Base-by-base conservation (phyloP, 495 filamentous ascomycete species). In the Neurospora tetrasperma region DNA sequence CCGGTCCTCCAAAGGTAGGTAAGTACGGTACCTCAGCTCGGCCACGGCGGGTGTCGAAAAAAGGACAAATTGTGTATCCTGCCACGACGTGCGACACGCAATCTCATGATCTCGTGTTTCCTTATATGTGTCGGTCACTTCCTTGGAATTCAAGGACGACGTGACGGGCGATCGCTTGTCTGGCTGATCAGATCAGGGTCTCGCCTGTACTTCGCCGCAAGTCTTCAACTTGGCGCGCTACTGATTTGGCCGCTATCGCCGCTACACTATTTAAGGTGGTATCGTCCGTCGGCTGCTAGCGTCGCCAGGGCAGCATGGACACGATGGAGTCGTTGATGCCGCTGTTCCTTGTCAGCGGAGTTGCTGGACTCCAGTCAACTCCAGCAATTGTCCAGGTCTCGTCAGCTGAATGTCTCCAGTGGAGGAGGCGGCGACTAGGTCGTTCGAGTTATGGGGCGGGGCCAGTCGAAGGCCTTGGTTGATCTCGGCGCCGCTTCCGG, bases 81-180 rank as follows among this genome's bases (percentile, higher is more conserved):
- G 69, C 71, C 69, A 35, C 54, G 23, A 42, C 31, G 31, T 27
- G 73, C 75, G 35, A 44, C 41, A 31, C 27, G 71, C 70, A 74
- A 70, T 76, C 71, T 79, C 78, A 79, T 79, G 73, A 75, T 80
- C 78, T 78, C 76, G 46, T 71, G 69, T 43, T 66, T 20, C 41
- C 38, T 62, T 43, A 38, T 66, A 66, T 66, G 14, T 14, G 39
- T 39, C 39, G 6, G 14, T 66, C 54, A 35, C 70, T 71, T 71
- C 39, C 20, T 71, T 46, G 38, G 38, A 12, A 71, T 18, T 16
- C 70, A 39, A 59, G 35, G 70, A 71, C 14, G 70, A 71, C 70
- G 23, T 54, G 20, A 62, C 54, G 10, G 54, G 5, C 12, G 23
- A 66, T 66, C 2, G 9, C 54, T 66, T 11, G n/a, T 35, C 31